Evolutionary conservation across 2,329 filamentous ascomycete species (phyloP).

Genomic region (Niveomyces coronatus): DNA sequence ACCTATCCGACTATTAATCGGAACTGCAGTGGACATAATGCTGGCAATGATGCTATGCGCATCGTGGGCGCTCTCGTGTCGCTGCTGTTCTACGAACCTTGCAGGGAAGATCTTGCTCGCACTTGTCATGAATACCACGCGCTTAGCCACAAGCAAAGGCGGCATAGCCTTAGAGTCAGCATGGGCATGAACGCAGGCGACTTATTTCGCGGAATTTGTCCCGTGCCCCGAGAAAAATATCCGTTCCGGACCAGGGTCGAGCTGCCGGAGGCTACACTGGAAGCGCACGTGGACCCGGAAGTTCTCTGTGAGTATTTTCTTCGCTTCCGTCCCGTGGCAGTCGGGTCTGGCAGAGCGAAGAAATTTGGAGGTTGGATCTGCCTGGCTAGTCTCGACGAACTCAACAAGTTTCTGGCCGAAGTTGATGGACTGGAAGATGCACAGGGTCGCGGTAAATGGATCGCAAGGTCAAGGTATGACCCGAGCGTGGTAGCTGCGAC

Average conservation of each 20-base stretch:
- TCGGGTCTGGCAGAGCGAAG: not conserved
- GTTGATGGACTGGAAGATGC: conserved; percentile 3
- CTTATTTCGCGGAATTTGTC: conserved; percentile 1
- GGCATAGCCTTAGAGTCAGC: not conserved
- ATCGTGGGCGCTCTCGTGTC: not conserved
- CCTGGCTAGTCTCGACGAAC: conserved; percentile 5
- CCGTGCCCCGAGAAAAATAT: not conserved
- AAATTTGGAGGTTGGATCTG: conserved; percentile 7
- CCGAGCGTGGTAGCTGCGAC: conserved; percentile 3
- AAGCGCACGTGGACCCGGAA: not conserved
- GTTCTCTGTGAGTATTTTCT: conserved; percentile 5
- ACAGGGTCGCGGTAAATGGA: conserved; percentile 1
- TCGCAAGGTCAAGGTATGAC: not conserved
- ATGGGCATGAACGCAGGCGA: not conserved
- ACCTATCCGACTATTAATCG: not conserved
- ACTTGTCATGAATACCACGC: not conserved
- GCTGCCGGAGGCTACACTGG: not conserved
- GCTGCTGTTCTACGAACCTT: conserved; percentile 1
- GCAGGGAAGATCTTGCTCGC: conserved; percentile 1
- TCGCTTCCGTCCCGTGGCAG: conserved; percentile 1
- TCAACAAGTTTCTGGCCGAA: not conserved
- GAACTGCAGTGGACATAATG: not conserved
- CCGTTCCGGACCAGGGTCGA: conserved; percentile 3
- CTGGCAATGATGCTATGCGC: conserved; percentile 5
- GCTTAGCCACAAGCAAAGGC: not conserved